phyloP scores from a whole-genome alignment of 306 rosid genomes.

The Abrus pulchellus region DNA sequence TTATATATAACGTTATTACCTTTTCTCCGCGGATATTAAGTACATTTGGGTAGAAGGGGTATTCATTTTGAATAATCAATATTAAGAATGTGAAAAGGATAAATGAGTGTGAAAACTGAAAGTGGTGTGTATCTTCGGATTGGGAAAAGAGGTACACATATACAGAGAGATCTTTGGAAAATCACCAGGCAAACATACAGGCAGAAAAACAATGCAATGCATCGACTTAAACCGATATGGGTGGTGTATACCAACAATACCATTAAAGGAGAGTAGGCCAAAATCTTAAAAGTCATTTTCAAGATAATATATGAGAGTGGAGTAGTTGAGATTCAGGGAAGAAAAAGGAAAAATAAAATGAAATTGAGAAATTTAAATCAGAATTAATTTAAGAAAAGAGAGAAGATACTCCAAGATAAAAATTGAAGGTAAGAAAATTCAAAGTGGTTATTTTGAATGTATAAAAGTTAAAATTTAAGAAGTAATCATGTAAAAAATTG shows the following conservation, averaged over 20 bases:
- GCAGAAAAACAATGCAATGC: too few species aligned
- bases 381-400: too few species aligned
- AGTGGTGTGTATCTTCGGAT: neutral
- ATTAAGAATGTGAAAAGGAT: neutral
- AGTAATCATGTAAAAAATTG: too few species aligned
- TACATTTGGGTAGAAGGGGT: conserved; percentile 15
- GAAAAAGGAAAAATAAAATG: neutral
- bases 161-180: neutral
- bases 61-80: conserved; percentile 3
- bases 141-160: conserved; percentile 23
- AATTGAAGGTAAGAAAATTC: neutral
- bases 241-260: too few species aligned
- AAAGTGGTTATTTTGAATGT: neutral
- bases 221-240: too few species aligned
- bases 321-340: neutral
- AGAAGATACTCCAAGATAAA: conserved; percentile 2
- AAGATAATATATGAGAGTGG: neutral
- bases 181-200: neutral
- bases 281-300: neutral
- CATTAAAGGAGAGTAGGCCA: neutral
- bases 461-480: neutral
- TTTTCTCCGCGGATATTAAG: neutral
- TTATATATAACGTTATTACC: neutral
- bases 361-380: too few species aligned
- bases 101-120: conserved; percentile 10